Conservation (phyloP, 495 filamentous ascomycete genomes). For the Hyaloscypha bicolor region DNA sequence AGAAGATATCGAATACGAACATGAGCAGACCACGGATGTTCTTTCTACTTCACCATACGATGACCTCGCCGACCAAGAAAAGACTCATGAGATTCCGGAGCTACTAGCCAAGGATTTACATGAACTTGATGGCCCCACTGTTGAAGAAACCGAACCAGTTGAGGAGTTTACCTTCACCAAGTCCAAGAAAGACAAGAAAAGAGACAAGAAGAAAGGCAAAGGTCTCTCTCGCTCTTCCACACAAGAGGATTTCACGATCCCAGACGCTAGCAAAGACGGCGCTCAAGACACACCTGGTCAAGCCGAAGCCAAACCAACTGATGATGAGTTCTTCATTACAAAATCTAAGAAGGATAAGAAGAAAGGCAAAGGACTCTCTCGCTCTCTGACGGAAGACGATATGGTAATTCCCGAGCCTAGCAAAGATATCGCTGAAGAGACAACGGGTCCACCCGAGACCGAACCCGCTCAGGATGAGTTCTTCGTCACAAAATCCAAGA, state of each 20-base stretch:
- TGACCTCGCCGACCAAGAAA: neutral
- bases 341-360: slow-evolving; percentile 39
- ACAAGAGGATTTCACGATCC: slow-evolving; percentile 16
- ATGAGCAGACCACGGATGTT: slow-evolving; percentile 14
- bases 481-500: slow-evolving; percentile 31
- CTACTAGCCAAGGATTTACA: neutral
- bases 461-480: neutral
- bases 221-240: slow-evolving; percentile 24
- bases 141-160: slow-evolving; percentile 9
- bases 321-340: slow-evolving; percentile 14
- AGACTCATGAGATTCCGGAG: neutral
- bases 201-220: slow-evolving; percentile 37
- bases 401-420: slow-evolving; percentile 13
- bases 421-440: slow-evolving; percentile 1
- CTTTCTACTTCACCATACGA: slow-evolving; percentile 14
- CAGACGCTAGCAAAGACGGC: slow-evolving; percentile 17
- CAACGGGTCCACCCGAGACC: neutral
- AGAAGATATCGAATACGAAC: slow-evolving; percentile 12
- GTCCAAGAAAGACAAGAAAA: slow-evolving; percentile 36
- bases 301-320: slow-evolving; percentile 13
- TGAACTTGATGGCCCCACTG: neutral
- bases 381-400: slow-evolving; percentile 24
- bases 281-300: slow-evolving; percentile 2
- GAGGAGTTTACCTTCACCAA: slow-evolving; percentile 22
- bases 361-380: slow-evolving; percentile 38